Evolutionary conservation across 345 rosid genomes (phyloP).

Genomic region (Heritiera littoralis): DNA sequence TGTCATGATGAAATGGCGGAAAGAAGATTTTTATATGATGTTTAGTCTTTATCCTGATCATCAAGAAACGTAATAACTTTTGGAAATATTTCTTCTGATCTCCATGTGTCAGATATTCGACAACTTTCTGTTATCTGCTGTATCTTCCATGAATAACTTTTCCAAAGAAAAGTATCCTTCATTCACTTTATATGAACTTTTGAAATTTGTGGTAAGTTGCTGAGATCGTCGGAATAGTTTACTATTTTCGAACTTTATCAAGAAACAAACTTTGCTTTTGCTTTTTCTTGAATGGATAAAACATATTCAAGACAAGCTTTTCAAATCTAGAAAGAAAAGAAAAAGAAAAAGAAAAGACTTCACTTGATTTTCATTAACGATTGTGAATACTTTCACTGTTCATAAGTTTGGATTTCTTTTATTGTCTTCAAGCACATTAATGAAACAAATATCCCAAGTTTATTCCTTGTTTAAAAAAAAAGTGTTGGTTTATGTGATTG

Average conservation of each 20-base stretch:
- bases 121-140: neutral
- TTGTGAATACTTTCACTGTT: neutral
- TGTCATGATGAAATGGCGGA: neutral
- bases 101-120: neutral
- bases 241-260: neutral
- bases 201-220: neutral
- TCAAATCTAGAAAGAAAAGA: neutral
- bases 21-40: no score
- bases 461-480: neutral
- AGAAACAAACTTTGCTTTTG: neutral
- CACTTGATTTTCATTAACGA: neutral
- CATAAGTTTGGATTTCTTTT: neutral
- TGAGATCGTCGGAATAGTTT: neutral
- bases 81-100: neutral
- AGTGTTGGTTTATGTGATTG: neutral
- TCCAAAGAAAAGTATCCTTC: neutral
- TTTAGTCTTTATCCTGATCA: neutral
- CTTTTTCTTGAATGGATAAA: neutral
- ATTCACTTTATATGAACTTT: constrained; percentile 2
- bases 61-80: neutral
- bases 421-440: neutral
- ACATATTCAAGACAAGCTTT: neutral
- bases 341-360: neutral
- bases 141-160: neutral
- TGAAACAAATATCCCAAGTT: neutral